phyloP scores from a whole-genome alignment of 208 protist species.

The Wallacemonas sp. region DNA sequence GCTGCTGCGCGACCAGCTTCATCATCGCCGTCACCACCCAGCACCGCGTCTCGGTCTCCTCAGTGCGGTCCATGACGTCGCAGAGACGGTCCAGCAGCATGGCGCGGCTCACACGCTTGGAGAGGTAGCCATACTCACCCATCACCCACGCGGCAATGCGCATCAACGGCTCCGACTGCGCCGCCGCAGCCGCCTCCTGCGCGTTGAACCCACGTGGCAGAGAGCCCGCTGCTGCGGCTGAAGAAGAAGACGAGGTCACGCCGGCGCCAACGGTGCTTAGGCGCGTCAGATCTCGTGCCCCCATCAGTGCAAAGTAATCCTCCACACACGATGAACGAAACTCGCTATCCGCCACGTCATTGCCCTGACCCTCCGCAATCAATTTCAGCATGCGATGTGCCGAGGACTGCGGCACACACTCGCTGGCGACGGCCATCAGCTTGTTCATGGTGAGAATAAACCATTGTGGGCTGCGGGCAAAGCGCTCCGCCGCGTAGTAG shows the following conservation, averaged over 20 bases:
- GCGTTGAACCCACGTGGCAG: background rate
- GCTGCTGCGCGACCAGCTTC: constrained; percentile 64
- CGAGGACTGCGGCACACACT: constrained; percentile 59
- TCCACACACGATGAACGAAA: constrained; percentile 78
- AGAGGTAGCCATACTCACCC: constrained; percentile 93
- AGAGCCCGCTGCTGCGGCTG: background rate
- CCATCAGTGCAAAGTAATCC: constrained; percentile 71
- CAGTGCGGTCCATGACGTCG: constrained; percentile 61
- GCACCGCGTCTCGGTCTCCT: constrained; percentile 38
- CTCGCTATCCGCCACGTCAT: constrained; percentile 59
- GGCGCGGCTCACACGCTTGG: constrained; percentile 31
- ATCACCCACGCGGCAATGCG: constrained; percentile 91
- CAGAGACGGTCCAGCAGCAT: constrained; percentile 71
- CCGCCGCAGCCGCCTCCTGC: background rate
- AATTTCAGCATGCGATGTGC: constrained; percentile 93
- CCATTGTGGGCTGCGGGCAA: constrained; percentile 46
- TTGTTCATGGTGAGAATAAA: constrained; percentile 93
- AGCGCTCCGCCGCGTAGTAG: constrained; percentile 85
- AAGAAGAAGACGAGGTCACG: background rate
- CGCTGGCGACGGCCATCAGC: constrained; percentile 77
- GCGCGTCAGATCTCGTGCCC: constrained; percentile 22
- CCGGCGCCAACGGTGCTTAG: background rate
- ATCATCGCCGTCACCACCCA: constrained; percentile 80
- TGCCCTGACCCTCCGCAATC: constrained; percentile 85
- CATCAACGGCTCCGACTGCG: constrained; percentile 44